Evolutionary conservation across 1,284 basidiomycete genomes (phyloP), one percentile per base, ranked within the genome.

Genomic region (Moniliophthora roreri): DNA sequence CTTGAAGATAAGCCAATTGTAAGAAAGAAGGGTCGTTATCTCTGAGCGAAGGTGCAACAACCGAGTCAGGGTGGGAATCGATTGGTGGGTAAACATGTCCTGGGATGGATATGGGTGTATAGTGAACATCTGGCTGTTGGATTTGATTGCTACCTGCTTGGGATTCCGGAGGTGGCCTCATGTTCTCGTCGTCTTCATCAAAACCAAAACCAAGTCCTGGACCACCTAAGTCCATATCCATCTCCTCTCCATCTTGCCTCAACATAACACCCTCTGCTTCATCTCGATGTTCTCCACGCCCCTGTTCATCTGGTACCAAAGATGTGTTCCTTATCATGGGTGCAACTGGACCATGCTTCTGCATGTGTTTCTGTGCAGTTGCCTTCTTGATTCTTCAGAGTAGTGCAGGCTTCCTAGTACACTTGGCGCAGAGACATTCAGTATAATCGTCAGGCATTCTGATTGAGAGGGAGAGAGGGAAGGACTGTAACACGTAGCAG

Each of bases 1-100:
- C 60, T 37, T 60, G 55, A 15, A 63, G 50, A 48, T 63, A 62
- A 4, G 59, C 52, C 13, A 63, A 42, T 4, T 42, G 50, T 8
- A 63, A 42, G 35, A 28, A 55, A 4, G 60, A 42, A 8, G 42
- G 51, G 9, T 52, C 51, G 3, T 34, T 20, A 20, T 47, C 24
- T 13, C n/a, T 1, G 38, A 48, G 48, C 10, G 18, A 20, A 2
- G 38, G 51, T 28, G 37, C 15, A 32, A 47, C 15, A 7, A 20
- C 16, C 1, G 28, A 1, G 2, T 32, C 24, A 2, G 16, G 7
- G 5, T 47, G 8, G 15, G 39, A 41, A n/a, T 41, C 18, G 2
- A 42, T 7, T 5, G 41, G n/a, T 7, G 41, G 41, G n/a, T 42
- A 42, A 24, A 42, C 15, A 15, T 2, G 7, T 13, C 41, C 41